These are phyloP conservation scores for Colletotrichum shisoi DNA, from an alignment of 2,329 filamentous ascomycete genomes.

Conservation along the genomic window DNA sequence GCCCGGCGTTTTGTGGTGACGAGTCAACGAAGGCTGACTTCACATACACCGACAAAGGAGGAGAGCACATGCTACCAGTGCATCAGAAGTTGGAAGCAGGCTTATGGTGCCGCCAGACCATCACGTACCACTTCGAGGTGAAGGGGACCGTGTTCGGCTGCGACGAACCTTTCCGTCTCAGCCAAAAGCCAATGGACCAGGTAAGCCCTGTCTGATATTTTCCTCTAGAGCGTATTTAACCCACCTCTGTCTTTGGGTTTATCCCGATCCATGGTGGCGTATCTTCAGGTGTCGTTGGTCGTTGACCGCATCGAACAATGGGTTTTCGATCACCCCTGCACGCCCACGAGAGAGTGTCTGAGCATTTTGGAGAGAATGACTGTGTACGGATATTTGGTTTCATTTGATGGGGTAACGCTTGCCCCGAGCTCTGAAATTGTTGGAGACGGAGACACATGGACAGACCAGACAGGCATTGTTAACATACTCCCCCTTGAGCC, in stretches of 20 bases:
- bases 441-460: not conserved
- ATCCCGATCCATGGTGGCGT: not conserved
- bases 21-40: slow-evolving; percentile 1
- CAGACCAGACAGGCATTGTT: too few species aligned
- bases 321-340: not conserved
- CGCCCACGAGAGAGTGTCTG: not conserved
- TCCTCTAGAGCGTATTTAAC: not conserved
- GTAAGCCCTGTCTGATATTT: not conserved
- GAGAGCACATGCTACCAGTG: not conserved
- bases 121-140: slow-evolving; percentile 11
- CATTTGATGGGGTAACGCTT: not conserved
- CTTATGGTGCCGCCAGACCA: not conserved
- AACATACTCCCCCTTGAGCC: too few species aligned
- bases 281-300: not conserved
- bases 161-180: not conserved
- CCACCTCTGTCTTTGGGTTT: not conserved
- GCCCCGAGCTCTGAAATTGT: not conserved
- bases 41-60: not conserved
- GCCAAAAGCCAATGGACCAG: slow-evolving; percentile 1
- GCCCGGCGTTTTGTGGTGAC: not conserved
- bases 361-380: not conserved
- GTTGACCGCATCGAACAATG: not conserved
- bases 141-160: not conserved
- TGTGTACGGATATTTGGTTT: too few species aligned
- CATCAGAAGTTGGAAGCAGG: not conserved